These are phyloP conservation scores for Beauveria varroae DNA, from an alignment of 2,329 filamentous ascomycete genomes.

Conservation along the genomic window DNA sequence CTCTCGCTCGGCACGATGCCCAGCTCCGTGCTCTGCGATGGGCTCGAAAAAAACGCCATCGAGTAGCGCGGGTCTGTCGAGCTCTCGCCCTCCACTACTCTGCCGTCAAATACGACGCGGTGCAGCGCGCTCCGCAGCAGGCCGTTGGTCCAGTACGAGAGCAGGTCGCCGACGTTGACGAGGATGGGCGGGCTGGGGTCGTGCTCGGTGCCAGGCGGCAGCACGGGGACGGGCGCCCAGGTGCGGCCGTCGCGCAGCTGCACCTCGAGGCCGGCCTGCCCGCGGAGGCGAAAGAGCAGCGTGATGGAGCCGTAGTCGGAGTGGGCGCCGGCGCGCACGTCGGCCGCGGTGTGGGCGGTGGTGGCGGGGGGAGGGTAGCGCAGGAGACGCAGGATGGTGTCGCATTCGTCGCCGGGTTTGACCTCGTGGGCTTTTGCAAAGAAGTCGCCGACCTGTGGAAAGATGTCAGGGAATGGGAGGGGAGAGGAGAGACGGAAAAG, in stretches of 20 bases:
- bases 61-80: constrained; percentile 50
- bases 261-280: constrained; percentile 83
- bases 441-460: constrained; percentile 38
- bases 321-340: constrained; percentile 84
- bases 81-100: constrained; percentile 34
- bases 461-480: not conserved
- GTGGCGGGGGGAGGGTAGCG: constrained; percentile 55
- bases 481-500: not conserved
- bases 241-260: constrained; percentile 43
- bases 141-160: constrained; percentile 86
- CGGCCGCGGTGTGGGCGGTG: constrained; percentile 38
- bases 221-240: constrained; percentile 61
- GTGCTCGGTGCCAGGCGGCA: constrained; percentile 49
- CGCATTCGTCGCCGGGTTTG: constrained; percentile 35
- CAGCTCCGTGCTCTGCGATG: constrained; percentile 44
- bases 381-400: constrained; percentile 61
- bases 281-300: constrained; percentile 76
- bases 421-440: constrained; percentile 45
- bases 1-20: constrained; percentile 53
- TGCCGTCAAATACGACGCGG: constrained; percentile 63
- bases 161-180: constrained; percentile 64
- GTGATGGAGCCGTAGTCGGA: constrained; percentile 74
- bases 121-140: constrained; percentile 84
- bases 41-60: constrained; percentile 64
- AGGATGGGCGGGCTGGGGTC: constrained; percentile 66